These are phyloP conservation scores for Aspergillus flavus DNA, from an alignment of 2,329 filamentous ascomycete genomes.

Conservation along the genomic window DNA sequence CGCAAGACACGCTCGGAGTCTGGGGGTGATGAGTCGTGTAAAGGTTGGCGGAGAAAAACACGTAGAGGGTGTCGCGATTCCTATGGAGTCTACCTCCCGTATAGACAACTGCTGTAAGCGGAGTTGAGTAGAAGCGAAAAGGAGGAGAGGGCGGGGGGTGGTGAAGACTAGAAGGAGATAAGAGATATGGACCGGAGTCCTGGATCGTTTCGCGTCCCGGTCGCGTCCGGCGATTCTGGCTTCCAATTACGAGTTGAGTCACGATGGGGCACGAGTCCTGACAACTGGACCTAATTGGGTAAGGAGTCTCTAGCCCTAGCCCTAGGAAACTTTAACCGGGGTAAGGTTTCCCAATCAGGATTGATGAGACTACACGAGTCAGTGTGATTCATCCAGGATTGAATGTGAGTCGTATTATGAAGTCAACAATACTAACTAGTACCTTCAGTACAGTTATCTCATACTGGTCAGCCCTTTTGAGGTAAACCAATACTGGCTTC, in stretches of 20 bases:
- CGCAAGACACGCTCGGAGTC: neutral
- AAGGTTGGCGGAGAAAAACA: neutral
- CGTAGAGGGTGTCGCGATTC: neutral
- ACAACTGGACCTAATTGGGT: constrained; percentile 23
- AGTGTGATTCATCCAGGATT: neutral
- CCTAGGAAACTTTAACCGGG: constrained; percentile 13
- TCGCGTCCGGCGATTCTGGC: neutral
- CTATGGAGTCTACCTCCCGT: neutral
- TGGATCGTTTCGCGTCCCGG: neutral
- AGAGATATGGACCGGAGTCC: constrained; percentile 1
- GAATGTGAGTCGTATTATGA: neutral
- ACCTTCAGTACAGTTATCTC: neutral
- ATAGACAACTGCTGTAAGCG: neutral
- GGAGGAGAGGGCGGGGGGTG: neutral
- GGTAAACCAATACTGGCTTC: no score
- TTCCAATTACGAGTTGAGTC: constrained; percentile 11
- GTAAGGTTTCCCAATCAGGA: constrained; percentile 1
- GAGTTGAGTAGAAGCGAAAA: neutral
- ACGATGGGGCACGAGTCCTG: constrained; percentile 23
- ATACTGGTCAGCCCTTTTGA: neutral
- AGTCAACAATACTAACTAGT: neutral
- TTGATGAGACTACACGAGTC: neutral
- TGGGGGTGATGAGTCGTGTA: neutral
- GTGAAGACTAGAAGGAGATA: neutral
- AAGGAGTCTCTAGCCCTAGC: constrained; percentile 22